A percentile compares a stretch with the other conserved stretches of the same genome.
These are phyloP conservation scores for Rhodotorula toruloides DNA, from an alignment of 768 basidiomycete species.

Conservation along the genomic window DNA sequence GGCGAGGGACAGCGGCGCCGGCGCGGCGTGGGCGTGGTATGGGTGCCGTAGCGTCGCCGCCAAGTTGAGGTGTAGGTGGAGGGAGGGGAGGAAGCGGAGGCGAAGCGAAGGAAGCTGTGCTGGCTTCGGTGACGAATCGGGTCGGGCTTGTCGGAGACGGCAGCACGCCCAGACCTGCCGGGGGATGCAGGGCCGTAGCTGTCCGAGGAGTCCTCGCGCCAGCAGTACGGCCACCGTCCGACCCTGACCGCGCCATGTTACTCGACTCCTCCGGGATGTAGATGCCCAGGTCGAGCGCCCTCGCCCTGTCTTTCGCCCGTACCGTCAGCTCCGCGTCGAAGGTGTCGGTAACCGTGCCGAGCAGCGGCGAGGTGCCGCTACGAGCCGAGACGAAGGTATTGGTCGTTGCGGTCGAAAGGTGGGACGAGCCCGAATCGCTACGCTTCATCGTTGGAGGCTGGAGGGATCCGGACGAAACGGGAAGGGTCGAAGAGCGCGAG, in stretches of 20 bases:
- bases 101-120: not conserved
- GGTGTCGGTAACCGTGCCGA: not conserved
- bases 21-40: not conserved
- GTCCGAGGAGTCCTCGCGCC: not conserved
- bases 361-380: not conserved
- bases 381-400: constrained; percentile 9
- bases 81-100: not conserved
- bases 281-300: constrained; percentile 19
- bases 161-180: no score
- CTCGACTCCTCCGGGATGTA: not conserved
- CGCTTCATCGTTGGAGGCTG: constrained; percentile 1
- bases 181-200: not conserved
- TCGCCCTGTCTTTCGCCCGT: constrained; percentile 6
- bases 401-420: constrained; percentile 1
- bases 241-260: not conserved
- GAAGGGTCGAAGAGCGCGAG: not conserved
- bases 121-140: not conserved
- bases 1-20: constrained; percentile 4
- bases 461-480: not conserved
- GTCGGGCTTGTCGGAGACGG: not conserved
- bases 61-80: not conserved
- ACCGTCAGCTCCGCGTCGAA: not conserved
- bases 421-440: constrained; percentile 4
- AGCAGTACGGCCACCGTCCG: constrained; percentile 1
- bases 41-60: not conserved